Conservation (phyloP, 129 eudicot genomes). For the Silybum marianum region DNA sequence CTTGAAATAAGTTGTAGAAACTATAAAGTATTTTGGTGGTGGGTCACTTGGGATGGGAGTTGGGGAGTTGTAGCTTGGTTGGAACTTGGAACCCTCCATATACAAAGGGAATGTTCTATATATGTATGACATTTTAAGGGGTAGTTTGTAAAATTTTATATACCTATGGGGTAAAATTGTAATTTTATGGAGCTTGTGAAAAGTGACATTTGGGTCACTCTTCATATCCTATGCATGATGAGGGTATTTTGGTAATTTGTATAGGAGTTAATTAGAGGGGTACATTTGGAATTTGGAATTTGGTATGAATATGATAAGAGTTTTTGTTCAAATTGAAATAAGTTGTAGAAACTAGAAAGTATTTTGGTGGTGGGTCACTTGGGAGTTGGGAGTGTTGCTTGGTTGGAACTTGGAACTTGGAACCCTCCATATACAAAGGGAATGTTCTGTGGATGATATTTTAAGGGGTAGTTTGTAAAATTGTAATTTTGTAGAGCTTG, state of each 20-base stretch:
- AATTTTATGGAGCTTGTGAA: no score
- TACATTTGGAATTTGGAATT: no score
- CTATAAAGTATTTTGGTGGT: constrained; percentile 29
- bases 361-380: constrained; percentile 41
- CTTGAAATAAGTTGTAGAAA: neutral
- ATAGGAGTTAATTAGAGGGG: no score
- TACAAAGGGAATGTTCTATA: neutral
- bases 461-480: neutral
- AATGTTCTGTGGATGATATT: neutral
- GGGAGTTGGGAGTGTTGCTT: no score
- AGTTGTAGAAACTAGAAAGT: constrained; percentile 3
- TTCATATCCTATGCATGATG: no score
- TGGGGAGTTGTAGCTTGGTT: no score
- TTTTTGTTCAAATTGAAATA: no score
- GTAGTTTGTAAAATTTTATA: neutral
- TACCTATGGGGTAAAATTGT: no score
- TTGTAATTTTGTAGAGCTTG: no score
- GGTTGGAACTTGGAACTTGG: neutral
- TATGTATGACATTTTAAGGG: neutral
- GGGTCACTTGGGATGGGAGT: constrained; percentile 34
- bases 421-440: neutral
- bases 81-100: neutral
- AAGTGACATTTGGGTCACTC: no score
- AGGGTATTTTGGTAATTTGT: no score
- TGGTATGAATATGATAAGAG: no score